Conservation (phyloP, 2,329 filamentous ascomycete species). For the Scedosporium boydii region DNA sequence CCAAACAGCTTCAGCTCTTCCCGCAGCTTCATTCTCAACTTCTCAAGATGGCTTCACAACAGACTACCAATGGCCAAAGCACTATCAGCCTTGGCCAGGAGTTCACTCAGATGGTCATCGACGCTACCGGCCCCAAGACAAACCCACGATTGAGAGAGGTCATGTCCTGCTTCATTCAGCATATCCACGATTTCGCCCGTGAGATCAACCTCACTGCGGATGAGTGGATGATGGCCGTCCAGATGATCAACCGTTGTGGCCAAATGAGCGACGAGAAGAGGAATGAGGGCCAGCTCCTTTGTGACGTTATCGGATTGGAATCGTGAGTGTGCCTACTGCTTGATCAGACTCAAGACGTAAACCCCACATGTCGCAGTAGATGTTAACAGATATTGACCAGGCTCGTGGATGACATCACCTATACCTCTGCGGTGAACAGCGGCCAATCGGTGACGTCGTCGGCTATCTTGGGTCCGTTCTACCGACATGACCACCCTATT, state of each 20-base stretch:
- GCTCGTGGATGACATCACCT: slow-evolving; percentile 76
- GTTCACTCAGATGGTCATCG: slow-evolving; percentile 67
- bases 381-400: slow-evolving; percentile 12
- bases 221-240: slow-evolving; percentile 67
- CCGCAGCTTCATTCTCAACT: no score
- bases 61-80: no score
- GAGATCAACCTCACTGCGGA: slow-evolving; percentile 72
- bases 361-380: no score
- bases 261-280: slow-evolving; percentile 58
- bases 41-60: no score
- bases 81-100: slow-evolving; percentile 19
- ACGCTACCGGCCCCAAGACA: slow-evolving; percentile 64
- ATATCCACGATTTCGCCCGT: slow-evolving; percentile 73
- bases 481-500: slow-evolving; percentile 61
- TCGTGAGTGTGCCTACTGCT: slow-evolving; percentile 25
- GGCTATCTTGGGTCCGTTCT: slow-evolving; percentile 79
- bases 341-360: no score
- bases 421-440: slow-evolving; percentile 40
- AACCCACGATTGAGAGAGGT: slow-evolving; percentile 58
- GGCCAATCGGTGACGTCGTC: slow-evolving; percentile 53
- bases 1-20: no score
- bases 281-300: slow-evolving; percentile 66
- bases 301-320: slow-evolving; percentile 68
- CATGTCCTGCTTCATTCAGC: slow-evolving; percentile 57
- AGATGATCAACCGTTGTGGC: slow-evolving; percentile 45